Percentiles rank a stretch among this genome's conserved stretches.
These are phyloP conservation scores for Xylariomycetidae sp. DNA, from an alignment of 2,329 filamentous ascomycete species.

Conservation along the genomic window DNA sequence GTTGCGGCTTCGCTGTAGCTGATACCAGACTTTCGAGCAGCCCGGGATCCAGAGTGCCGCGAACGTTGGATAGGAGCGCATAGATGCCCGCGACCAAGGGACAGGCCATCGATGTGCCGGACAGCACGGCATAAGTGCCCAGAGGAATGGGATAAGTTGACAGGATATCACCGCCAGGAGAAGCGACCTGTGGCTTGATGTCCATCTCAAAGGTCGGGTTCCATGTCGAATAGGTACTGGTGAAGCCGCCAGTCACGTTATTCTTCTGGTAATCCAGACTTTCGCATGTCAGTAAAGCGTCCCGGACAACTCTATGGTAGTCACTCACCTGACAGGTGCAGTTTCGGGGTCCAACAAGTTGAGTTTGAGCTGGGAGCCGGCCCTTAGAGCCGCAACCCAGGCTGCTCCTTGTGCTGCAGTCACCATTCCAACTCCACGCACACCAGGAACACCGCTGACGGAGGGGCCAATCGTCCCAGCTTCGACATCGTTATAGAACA, in stretches of 20 bases:
- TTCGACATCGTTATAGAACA: slow-evolving; percentile 53
- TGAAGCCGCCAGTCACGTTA: slow-evolving; percentile 41
- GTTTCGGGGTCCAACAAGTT: slow-evolving; percentile 36
- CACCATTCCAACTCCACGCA: slow-evolving; percentile 22
- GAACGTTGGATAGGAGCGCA: slow-evolving; percentile 46
- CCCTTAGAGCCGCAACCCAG: slow-evolving; percentile 38
- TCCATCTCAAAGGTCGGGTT: slow-evolving; percentile 55
- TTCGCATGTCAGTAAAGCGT: slow-evolving; percentile 15
- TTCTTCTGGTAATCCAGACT: slow-evolving; percentile 33
- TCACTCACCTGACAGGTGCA: slow-evolving; percentile 24
- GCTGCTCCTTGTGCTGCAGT: slow-evolving; percentile 33
- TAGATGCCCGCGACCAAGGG: slow-evolving; percentile 49
- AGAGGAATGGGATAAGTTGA: slow-evolving; percentile 47
- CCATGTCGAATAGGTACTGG: slow-evolving; percentile 51
- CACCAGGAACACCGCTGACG: slow-evolving; percentile 10
- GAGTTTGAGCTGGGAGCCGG: slow-evolving; percentile 37
- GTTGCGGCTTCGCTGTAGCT: slow-evolving; percentile 14
- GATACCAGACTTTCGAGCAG: slow-evolving; percentile 35
- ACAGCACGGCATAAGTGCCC: slow-evolving; percentile 45
- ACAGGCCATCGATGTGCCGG: slow-evolving; percentile 56
- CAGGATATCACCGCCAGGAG: slow-evolving; percentile 51
- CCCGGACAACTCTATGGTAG: background rate
- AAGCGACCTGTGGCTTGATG: slow-evolving; percentile 49
- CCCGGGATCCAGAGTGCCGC: slow-evolving; percentile 44
- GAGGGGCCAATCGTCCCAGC: slow-evolving; percentile 31